These are phyloP conservation scores for Plasmodium inui DNA, from an alignment of 169 alveolate genomes.

Conservation along the genomic window DNA sequence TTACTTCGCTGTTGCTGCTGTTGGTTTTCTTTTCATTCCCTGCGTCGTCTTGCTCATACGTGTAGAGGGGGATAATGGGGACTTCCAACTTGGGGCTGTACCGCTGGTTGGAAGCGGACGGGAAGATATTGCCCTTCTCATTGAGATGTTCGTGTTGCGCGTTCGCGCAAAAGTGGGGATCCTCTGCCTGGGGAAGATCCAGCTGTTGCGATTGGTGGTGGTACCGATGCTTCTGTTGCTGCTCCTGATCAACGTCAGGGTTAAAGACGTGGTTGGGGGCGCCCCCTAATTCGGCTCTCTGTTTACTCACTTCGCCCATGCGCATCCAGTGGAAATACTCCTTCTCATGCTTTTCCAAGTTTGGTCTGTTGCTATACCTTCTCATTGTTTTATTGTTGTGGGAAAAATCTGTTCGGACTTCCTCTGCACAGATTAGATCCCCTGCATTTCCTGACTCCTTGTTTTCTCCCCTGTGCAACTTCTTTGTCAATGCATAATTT, in stretches of 20 bases:
- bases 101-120: not conserved
- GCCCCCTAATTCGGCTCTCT: not conserved
- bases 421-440: not conserved
- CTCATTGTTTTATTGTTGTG: not conserved
- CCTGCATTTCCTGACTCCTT: not conserved
- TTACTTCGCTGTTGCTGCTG: not conserved
- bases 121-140: not conserved
- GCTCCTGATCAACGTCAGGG: not conserved
- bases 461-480: not conserved
- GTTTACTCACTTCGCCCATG: not conserved
- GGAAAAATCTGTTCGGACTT: not conserved
- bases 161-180: not conserved
- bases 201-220: not conserved
- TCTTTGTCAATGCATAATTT: not conserved
- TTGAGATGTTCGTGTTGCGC: not conserved
- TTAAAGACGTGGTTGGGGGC: not conserved
- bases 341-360: slow-evolving; percentile 7
- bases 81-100: not conserved
- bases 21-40: not conserved
- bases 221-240: not conserved
- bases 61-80: not conserved
- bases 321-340: not conserved
- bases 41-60: slow-evolving; percentile 3
- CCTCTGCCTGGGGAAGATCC: not conserved
- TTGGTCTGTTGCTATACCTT: not conserved